A percentile compares a stretch with the other conserved stretches of the same genome.
phyloP scores from a whole-genome alignment of 495 filamentous ascomycete genomes.

The Annulohypoxylon moriforme region DNA sequence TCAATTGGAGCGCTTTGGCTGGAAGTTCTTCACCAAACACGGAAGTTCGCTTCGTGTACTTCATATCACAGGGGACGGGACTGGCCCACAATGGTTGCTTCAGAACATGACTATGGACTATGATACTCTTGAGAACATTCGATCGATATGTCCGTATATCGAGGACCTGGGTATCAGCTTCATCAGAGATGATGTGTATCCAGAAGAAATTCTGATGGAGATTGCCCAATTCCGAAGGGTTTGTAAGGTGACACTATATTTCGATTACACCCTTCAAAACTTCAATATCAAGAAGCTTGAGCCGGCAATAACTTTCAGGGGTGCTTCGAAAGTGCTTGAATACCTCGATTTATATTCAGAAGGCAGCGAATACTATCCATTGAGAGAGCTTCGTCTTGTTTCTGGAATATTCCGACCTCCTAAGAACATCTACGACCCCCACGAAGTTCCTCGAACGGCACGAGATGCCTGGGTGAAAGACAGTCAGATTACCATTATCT shows the following conservation, averaged over 20 bases:
- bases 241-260: not conserved
- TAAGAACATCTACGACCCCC: not conserved
- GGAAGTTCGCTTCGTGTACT: not conserved
- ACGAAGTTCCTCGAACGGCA: not conserved
- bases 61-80: not conserved
- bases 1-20: not conserved
- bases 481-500: not conserved
- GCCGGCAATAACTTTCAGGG: not conserved
- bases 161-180: not conserved
- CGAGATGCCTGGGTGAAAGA: not conserved
- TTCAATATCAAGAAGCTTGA: not conserved
- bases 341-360: not conserved
- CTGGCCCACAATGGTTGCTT: not conserved
- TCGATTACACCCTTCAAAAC: not conserved
- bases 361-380: not conserved
- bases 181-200: not conserved
- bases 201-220: not conserved
- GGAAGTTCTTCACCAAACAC: not conserved
- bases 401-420: not conserved
- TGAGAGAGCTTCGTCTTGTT: not conserved
- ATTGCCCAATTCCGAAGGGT: not conserved
- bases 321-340: not conserved
- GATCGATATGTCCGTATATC: not conserved
- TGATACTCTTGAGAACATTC: not conserved
- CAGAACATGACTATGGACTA: not conserved